Evolutionary conservation across 2,329 filamentous ascomycete species (phyloP).

Genomic region (Aspergillus uvarum): DNA sequence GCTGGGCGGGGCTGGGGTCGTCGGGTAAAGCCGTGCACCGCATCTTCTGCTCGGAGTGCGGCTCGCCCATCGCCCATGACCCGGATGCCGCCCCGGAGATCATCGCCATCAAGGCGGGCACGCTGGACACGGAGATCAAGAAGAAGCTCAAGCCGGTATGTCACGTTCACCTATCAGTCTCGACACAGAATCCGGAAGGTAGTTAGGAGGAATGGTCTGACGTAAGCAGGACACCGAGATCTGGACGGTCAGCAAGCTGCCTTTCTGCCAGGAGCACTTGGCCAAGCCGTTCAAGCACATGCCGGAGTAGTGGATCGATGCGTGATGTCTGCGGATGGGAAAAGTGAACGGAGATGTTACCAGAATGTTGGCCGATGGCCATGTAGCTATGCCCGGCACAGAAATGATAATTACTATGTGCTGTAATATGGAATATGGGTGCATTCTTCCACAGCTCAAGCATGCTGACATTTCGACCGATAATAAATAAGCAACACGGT

Average conservation of each 20-base stretch:
- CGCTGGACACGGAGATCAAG: conserved; percentile 64
- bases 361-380: background rate
- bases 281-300: conserved; percentile 64
- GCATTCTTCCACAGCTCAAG: too few species aligned
- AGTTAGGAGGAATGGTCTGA: background rate
- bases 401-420: too few species aligned
- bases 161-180: background rate
- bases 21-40: conserved; percentile 66
- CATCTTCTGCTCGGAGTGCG: conserved; percentile 68
- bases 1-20: conserved; percentile 58
- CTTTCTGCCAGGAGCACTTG: conserved; percentile 67
- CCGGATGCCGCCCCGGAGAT: conserved; percentile 69
- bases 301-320: conserved; percentile 50
- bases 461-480: too few species aligned
- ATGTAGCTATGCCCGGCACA: background rate
- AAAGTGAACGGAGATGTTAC: background rate
- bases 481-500: background rate
- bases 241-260: conserved; percentile 68
- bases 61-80: conserved; percentile 69
- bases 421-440: too few species aligned
- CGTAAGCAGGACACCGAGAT: conserved; percentile 58
- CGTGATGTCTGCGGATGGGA: background rate
- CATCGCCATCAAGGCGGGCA: conserved; percentile 68
- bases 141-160: conserved; percentile 62
- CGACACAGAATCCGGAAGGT: too few species aligned